Percentiles rank a stretch among this genome's conserved stretches.
These are phyloP conservation scores for Silene vulgaris DNA, from an alignment of 179 eudicot genomes.

Conservation along the genomic window DNA sequence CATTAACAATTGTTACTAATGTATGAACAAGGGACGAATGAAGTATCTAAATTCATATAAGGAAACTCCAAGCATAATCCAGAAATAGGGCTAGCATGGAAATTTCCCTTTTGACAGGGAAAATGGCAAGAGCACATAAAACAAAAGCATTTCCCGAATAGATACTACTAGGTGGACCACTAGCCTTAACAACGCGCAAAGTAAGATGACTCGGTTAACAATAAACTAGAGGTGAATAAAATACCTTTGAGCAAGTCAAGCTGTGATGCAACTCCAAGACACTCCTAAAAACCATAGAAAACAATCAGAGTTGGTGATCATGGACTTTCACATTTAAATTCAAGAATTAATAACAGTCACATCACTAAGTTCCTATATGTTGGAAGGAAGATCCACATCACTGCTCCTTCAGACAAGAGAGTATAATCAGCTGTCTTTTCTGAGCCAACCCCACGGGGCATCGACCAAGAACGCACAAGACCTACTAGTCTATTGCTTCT, in stretches of 20 bases:
- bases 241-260: slow-evolving; percentile 31
- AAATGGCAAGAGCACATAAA: not conserved
- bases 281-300: slow-evolving; percentile 19
- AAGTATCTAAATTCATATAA: not conserved
- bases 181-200: not conserved
- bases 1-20: not conserved
- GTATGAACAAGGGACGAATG: no score
- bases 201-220: not conserved
- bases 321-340: not conserved
- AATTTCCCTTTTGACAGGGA: not conserved
- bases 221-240: not conserved
- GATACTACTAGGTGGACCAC: not conserved
- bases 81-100: not conserved
- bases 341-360: not conserved
- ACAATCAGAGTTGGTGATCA: not conserved
- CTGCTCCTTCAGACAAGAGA: not conserved
- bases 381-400: not conserved
- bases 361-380: not conserved
- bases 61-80: not conserved
- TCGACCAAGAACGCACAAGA: no score
- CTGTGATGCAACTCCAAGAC: slow-evolving; percentile 27
- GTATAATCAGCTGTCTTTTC: slow-evolving; percentile 1
- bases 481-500: no score
- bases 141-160: not conserved
- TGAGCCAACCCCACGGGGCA: no score